phyloP scores from a whole-genome alignment of 78 protist species.

The Pelomyxa schiedti region DNA sequence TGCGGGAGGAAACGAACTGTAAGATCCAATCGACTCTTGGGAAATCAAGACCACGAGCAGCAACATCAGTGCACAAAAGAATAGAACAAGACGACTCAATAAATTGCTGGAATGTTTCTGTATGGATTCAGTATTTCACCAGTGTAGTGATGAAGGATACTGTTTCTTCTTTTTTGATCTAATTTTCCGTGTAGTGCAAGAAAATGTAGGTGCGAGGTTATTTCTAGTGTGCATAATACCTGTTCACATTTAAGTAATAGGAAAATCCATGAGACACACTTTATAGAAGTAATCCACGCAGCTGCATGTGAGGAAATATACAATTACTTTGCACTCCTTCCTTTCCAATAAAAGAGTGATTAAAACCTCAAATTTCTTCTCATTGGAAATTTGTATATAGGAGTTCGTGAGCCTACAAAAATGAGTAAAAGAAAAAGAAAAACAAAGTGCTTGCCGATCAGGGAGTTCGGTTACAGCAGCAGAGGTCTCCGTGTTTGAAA shows the following conservation, averaged over 20 bases:
- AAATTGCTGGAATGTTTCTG: constrained; percentile 6
- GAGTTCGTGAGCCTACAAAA: constrained; percentile 33
- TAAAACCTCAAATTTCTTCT: constrained; percentile 32
- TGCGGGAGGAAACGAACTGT: constrained; percentile 65
- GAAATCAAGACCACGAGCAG: constrained; percentile 79
- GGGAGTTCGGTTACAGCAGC: too few relatives aligned
- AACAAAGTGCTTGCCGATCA: too few relatives aligned
- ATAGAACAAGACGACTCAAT: constrained; percentile 2
- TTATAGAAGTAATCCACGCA: constrained; percentile 60
- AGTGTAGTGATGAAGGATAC: not conserved
- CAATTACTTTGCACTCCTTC: constrained; percentile 45
- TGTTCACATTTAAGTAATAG: too few relatives aligned
- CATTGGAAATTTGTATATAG: constrained; percentile 4
- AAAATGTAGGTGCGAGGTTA: not conserved
- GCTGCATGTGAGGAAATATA: constrained; percentile 80
- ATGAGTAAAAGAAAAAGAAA: too few relatives aligned
- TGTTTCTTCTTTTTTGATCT: constrained; percentile 36
- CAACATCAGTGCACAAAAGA: constrained; percentile 71
- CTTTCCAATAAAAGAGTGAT: constrained; percentile 12
- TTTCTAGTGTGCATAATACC: not conserved
- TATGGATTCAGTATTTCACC: not conserved
- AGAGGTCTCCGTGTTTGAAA: constrained; percentile 2
- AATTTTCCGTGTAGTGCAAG: constrained; percentile 74
- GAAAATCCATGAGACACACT: too few relatives aligned
- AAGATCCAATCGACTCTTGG: constrained; percentile 76